A percentile compares a stretch with the other conserved stretches of the same genome.
Conservation (phyloP, 768 basidiomycete genomes). For the Pleurotus salmoneostramineus region DNA sequence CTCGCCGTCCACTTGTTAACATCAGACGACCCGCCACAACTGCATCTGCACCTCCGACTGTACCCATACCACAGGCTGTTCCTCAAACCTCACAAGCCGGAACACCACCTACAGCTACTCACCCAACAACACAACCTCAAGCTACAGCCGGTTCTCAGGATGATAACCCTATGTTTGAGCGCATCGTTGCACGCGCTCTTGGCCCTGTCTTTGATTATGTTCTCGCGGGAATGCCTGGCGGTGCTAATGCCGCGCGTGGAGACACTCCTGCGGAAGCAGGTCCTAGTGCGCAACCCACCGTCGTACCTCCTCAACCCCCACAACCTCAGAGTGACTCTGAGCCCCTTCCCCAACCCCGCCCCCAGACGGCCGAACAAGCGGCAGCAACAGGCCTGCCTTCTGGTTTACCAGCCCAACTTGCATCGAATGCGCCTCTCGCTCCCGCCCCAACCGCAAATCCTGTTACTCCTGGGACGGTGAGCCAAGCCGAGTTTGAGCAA, state of each 20-base stretch:
- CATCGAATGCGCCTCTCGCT: not conserved
- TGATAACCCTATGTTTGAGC: not conserved
- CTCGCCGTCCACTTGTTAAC: too few relatives aligned
- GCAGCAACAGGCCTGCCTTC: slow-evolving; percentile 2
- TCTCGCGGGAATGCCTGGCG: not conserved
- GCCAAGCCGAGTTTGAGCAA: not conserved
- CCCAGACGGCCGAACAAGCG: not conserved
- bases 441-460: not conserved
- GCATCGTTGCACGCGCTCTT: not conserved
- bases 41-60: too few relatives aligned
- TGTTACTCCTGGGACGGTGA: not conserved
- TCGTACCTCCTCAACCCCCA: not conserved
- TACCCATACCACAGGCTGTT: too few relatives aligned
- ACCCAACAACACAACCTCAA: not conserved
- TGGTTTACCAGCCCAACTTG: slow-evolving; percentile 3
- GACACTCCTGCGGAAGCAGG: not conserved
- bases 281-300: not conserved
- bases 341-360: not conserved
- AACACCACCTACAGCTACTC: not conserved
- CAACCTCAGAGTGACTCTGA: not conserved
- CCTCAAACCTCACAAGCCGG: not conserved
- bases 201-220: not conserved
- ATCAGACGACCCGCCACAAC: too few relatives aligned
- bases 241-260: not conserved
- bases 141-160: not conserved